Conservation (phyloP, 2,329 filamentous ascomycete genomes). For the Neocucurbitaria cava region DNA sequence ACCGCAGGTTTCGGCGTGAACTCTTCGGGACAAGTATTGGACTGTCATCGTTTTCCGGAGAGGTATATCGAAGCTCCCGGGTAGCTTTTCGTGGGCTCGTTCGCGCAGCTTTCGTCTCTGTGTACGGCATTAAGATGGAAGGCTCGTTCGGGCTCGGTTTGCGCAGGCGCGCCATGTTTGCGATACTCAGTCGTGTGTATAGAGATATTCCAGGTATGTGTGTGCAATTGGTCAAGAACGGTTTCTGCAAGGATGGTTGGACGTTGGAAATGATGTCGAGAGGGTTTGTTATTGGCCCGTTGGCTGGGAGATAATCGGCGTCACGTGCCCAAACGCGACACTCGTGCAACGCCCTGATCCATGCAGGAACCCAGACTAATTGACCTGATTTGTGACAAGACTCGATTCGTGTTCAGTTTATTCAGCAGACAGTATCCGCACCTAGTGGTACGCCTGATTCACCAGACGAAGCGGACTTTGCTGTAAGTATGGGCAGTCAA, state of each 20-base stretch:
- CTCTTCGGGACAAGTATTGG: constrained; percentile 34
- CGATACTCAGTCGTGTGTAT: constrained; percentile 4
- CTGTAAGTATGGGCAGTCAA: no score
- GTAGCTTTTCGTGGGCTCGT: constrained; percentile 38
- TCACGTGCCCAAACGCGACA: neutral
- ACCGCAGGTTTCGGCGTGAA: constrained; percentile 32
- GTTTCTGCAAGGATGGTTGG: constrained; percentile 4
- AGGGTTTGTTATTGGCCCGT: constrained; percentile 16
- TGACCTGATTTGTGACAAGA: no score
- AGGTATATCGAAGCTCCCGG: constrained; percentile 29
- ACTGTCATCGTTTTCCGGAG: constrained; percentile 28
- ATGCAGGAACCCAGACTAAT: no score
- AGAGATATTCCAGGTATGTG: constrained; percentile 4
- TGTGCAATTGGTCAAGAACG: constrained; percentile 9
- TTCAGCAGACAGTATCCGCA: no score
- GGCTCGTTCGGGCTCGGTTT: constrained; percentile 39
- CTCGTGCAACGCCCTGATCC: no score
- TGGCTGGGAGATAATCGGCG: constrained; percentile 11
- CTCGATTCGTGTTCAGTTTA: no score
- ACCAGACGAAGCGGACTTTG: no score
- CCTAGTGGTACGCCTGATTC: no score
- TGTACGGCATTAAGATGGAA: constrained; percentile 24
- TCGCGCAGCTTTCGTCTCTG: constrained; percentile 26
- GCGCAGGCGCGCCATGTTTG: constrained; percentile 44
- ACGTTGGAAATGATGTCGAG: constrained; percentile 6